Evolutionary conservation across 805 yeast species (phyloP).

Genomic region (Spathaspora boniae): DNA sequence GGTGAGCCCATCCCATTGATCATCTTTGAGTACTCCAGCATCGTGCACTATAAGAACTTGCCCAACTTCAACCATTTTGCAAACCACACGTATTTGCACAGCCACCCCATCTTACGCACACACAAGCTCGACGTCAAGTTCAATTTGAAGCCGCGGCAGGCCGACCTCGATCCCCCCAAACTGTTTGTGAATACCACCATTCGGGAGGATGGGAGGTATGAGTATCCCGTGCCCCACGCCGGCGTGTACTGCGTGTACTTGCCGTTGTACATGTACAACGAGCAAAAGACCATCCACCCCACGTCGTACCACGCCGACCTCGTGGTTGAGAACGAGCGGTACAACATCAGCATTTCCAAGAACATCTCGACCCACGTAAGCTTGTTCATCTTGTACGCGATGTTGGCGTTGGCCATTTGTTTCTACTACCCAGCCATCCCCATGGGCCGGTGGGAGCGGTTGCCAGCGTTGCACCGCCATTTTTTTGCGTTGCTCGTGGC

Average conservation of each 20-base stretch:
- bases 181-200: slow-evolving; percentile 2
- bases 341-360: slow-evolving; percentile 4
- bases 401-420: background rate
- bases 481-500: slow-evolving; percentile 2
- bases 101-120: background rate
- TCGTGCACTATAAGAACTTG: slow-evolving; percentile 6
- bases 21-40: slow-evolving; percentile 8
- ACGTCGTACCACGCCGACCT: slow-evolving; percentile 6
- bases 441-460: background rate
- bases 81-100: slow-evolving; percentile 9
- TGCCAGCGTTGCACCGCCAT: background rate
- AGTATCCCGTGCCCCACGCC: slow-evolving; percentile 1
- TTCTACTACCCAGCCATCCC: slow-evolving; percentile 3
- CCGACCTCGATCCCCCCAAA: slow-evolving; percentile 2
- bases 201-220: background rate
- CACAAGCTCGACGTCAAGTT: background rate
- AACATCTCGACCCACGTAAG: slow-evolving; percentile 4
- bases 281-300: slow-evolving; percentile 2
- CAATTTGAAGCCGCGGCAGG: slow-evolving; percentile 1
- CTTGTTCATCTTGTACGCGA: slow-evolving; percentile 3
- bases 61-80: slow-evolving; percentile 11
- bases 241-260: slow-evolving; percentile 10
- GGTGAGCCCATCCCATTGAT: slow-evolving; percentile 7
- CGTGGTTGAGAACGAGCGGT: slow-evolving; percentile 8
- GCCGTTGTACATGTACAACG: slow-evolving; percentile 7